Conservation (phyloP, 371 early-diverging fungal genomes). For the Mucor indicus region DNA sequence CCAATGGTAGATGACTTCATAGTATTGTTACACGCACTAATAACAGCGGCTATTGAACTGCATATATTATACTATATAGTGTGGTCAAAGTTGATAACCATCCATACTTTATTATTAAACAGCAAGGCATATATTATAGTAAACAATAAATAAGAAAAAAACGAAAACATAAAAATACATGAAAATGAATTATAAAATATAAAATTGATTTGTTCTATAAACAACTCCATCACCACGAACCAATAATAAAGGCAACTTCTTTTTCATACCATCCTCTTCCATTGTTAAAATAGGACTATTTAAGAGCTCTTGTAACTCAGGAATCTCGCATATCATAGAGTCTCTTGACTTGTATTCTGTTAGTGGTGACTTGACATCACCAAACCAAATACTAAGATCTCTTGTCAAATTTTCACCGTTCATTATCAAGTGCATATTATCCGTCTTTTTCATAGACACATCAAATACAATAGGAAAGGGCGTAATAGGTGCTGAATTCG, state of each 20-base stretch:
- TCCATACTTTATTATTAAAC: no score
- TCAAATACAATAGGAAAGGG: constrained; percentile 35
- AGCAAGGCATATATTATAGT: no score
- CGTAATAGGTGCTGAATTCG: constrained; percentile 16
- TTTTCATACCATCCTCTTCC: constrained; percentile 23
- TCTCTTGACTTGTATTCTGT: constrained; percentile 56
- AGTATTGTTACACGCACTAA: no score
- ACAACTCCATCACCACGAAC: constrained; percentile 67
- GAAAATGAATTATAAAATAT: constrained; percentile 23
- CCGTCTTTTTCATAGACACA: constrained; percentile 4
- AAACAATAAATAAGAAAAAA: background rate
- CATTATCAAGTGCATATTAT: constrained; percentile 7
- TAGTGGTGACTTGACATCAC: constrained; percentile 50
- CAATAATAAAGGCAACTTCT: constrained; percentile 55
- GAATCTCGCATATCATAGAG: constrained; percentile 43
- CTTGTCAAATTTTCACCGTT: constrained; percentile 69
- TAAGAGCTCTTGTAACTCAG: constrained; percentile 25
- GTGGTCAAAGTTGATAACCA: no score
- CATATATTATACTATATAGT: no score
- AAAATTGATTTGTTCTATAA: constrained; percentile 56
- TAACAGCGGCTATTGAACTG: no score
- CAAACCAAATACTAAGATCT: constrained; percentile 72
- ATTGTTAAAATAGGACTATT: constrained; percentile 21
- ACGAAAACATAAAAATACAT: constrained; percentile 1
- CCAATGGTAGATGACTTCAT: no score